Percentiles rank a stretch among this genome's conserved stretches.
These are phyloP conservation scores for Botryobasidium botryosum DNA, from an alignment of 768 basidiomycete species.

Conservation along the genomic window DNA sequence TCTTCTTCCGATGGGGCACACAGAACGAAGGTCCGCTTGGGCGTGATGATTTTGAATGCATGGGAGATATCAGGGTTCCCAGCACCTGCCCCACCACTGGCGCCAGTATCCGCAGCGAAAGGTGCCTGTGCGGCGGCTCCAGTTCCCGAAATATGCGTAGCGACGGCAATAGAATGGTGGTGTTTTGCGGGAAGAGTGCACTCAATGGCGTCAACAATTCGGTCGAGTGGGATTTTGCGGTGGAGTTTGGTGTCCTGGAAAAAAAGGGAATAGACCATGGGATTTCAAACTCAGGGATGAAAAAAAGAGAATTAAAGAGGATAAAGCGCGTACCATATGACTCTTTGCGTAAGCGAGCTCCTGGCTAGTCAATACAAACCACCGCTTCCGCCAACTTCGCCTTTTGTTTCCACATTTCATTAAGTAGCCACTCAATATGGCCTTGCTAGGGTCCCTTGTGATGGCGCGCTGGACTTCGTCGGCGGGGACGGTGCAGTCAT, in stretches of 20 bases:
- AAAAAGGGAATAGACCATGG: too few relatives aligned
- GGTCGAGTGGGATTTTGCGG: constrained; percentile 64
- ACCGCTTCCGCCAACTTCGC: constrained; percentile 89
- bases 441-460: constrained; percentile 50
- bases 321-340: too few relatives aligned
- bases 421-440: constrained; percentile 76
- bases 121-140: neutral
- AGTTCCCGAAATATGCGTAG: neutral
- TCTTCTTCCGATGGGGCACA: constrained; percentile 96
- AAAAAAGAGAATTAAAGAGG: constrained; percentile 34
- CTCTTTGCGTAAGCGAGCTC: constrained; percentile 76
- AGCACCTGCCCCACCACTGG: too few relatives aligned
- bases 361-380: constrained; percentile 88
- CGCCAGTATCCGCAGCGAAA: neutral
- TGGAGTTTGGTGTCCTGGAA: constrained; percentile 84
- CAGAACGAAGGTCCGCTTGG: constrained; percentile 72
- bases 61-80: constrained; percentile 13
- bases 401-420: constrained; percentile 94
- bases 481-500: constrained; percentile 16
- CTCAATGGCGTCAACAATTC: constrained; percentile 86
- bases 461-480: constrained; percentile 17
- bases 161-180: neutral
- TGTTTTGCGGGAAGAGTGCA: constrained; percentile 20
- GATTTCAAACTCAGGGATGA: neutral
- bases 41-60: constrained; percentile 93